Base-by-base conservation (phyloP, 2,329 filamentous ascomycete genomes). In the Purpureocillium lavendulum region DNA sequence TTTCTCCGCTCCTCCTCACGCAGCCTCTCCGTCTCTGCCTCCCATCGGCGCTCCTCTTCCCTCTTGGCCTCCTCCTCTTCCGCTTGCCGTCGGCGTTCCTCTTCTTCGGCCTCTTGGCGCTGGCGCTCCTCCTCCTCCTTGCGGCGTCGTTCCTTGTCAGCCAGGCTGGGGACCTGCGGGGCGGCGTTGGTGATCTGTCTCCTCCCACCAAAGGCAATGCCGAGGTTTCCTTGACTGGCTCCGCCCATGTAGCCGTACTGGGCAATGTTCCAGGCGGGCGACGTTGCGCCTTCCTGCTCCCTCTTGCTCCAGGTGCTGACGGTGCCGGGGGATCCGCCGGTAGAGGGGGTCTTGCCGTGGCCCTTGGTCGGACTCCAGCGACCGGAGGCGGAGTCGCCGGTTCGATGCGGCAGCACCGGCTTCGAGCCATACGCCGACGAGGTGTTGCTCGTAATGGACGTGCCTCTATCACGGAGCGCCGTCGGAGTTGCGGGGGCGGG, bases 171-270 rank as follows among this genome's bases (percentile, higher is more conserved):
- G 9, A 97, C 87, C 34, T 75, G 61, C 5, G 92, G 92, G 26
- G 78, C 73, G 12, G 87, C 77, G 51, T 75, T 87, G 8, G 89
- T 97, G 57, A 98, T 97, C 64, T 98, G 92, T 44, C 92, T 79
- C 51, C 89, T 78, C 14, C 82, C 87, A 40, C 92, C 92, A 61
- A 97, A 97, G 10, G 86, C 80, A 50, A 98, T 87, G 14, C 92
- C 92, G 45, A 96, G 80, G 52, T 94, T 97, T 3, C 87, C 90
- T 60, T 98, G 92, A 54, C 87, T 96, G 18, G 92, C 92, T 36
- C 92, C 92, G 42, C 92, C 92, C 84, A 97, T 92, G 62, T 96
- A 98, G 7, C 92, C 89, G 57, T 98, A 98, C 58, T 98, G 92
- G 41, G 89, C 84, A 51, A 97, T 97, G 58, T 97, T 98, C 92